phyloP scores from a whole-genome alignment of 2,329 filamentous ascomycete species.

The Monosporascus sp. region DNA sequence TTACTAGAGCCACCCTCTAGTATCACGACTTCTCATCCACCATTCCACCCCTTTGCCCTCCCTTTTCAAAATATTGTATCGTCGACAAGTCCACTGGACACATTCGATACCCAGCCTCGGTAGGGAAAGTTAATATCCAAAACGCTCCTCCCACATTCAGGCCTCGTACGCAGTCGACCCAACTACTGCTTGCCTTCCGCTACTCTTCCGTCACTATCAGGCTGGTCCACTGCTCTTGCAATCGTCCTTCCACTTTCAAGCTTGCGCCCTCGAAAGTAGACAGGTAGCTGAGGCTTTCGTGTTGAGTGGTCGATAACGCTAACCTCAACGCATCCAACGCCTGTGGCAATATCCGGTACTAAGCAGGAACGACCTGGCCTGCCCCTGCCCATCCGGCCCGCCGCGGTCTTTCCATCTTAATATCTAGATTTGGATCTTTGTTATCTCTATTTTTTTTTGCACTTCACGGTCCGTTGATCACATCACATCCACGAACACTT shows the following conservation, averaged over 20 bases:
- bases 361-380: conserved; percentile 3
- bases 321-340: too few relatives aligned
- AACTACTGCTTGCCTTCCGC: neutral
- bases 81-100: neutral
- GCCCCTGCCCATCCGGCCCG: neutral
- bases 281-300: neutral
- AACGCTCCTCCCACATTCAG: neutral
- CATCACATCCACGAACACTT: neutral
- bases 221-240: neutral
- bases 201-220: neutral
- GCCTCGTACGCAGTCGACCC: neutral
- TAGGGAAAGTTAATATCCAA: conserved; percentile 6
- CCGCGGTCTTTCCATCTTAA: neutral
- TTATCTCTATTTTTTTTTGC: conserved; percentile 7
- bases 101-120: too few relatives aligned
- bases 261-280: neutral
- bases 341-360: neutral
- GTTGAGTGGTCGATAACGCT: too few relatives aligned
- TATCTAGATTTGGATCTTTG: conserved; percentile 14
- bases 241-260: neutral
- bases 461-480: conserved; percentile 4
- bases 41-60: neutral
- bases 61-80: neutral
- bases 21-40: too few relatives aligned
- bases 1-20: neutral